Evolutionary conservation across 169 alveolate genomes (phyloP), one percentile per base, ranked within the genome.

Genomic region (Plasmodium vivax): DNA sequence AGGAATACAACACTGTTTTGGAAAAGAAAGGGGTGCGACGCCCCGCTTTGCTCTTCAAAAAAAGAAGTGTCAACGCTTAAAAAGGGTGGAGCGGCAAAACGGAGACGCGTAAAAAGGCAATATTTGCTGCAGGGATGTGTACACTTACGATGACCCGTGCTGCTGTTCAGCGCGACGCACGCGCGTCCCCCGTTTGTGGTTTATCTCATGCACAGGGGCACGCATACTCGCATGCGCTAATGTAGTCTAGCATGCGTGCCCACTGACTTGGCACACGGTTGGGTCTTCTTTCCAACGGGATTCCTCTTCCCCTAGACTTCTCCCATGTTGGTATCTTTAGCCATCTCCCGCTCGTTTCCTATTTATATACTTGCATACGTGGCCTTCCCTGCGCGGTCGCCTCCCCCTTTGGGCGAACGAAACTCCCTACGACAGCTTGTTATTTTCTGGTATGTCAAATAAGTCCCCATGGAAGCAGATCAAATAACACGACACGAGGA

Each of bases 381-480:
- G 27, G 23, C 14, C 81, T 34, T 56, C 73, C 9, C 7, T 36
- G 16, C 5, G 41, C 16, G 16, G 23, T 12, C 12, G 27, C 58
- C 27, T 27, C 30, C 41, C 75, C 19, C 62, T 19, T 19, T 43
- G 30, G 23, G 19, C 12, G 27, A 51, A 16, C 47, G n/a, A 51
- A 54, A 47, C 23, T 12, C 4, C 51, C 93, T 94, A 95, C 30
- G 94, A 95, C 34, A 95, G 80, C 41, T 93, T 94, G 81, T 94
- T 82, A 16, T 92, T 94, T 80, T 96, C 98, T 23, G 98, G 98
- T 96, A 96, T 96, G 34, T 96, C 98, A 92, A 96, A 71, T 79
- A 95, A 34, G 54, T 95, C 97, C 47, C 98, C 98, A 92, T 96
- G 96, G 85, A 92, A 95, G 74, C 96, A 95, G 41, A 96, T 96